Evolutionary conservation across 371 early-diverging fungal genomes (phyloP).

Genomic region (Lichtheimia ornata): DNA sequence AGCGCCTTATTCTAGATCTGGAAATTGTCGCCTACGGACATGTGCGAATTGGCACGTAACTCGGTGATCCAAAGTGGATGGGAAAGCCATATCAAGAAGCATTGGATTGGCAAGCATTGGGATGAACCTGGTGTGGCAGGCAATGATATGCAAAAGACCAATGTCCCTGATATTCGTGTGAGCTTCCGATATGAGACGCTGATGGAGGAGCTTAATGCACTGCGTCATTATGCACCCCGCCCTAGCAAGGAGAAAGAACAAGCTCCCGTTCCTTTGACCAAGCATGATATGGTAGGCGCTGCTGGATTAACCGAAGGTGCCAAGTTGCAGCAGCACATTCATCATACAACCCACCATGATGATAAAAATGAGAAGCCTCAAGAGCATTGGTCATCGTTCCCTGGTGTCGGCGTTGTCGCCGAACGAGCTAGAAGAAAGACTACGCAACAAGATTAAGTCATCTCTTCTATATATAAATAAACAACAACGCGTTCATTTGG

Average conservation of each 20-base stretch:
- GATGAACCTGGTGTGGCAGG: conserved; percentile 78
- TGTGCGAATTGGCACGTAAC: conserved; percentile 98
- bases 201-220: conserved; percentile 75
- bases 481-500: no score
- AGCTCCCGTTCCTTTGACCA: conserved; percentile 1
- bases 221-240: conserved; percentile 40
- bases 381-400: conserved; percentile 16
- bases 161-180: conserved; percentile 94
- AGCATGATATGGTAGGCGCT: conserved; percentile 31
- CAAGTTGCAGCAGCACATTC: conserved; percentile 24
- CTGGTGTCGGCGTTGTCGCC: conserved; percentile 31
- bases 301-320: conserved; percentile 25
- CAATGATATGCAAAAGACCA: conserved; percentile 93
- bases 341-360: background rate
- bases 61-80: conserved; percentile 95
- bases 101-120: conserved; percentile 92
- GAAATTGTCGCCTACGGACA: conserved; percentile 93
- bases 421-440: conserved; percentile 25
- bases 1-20: conserved; percentile 67
- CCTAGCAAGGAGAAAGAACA: background rate
- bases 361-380: conserved; percentile 3
- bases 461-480: no score
- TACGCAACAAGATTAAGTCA: no score
- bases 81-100: conserved; percentile 87
- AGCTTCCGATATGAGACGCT: conserved; percentile 86